phyloP scores from a whole-genome alignment of 1,139 yeast genomes.

The Diutina ranongensis region DNA sequence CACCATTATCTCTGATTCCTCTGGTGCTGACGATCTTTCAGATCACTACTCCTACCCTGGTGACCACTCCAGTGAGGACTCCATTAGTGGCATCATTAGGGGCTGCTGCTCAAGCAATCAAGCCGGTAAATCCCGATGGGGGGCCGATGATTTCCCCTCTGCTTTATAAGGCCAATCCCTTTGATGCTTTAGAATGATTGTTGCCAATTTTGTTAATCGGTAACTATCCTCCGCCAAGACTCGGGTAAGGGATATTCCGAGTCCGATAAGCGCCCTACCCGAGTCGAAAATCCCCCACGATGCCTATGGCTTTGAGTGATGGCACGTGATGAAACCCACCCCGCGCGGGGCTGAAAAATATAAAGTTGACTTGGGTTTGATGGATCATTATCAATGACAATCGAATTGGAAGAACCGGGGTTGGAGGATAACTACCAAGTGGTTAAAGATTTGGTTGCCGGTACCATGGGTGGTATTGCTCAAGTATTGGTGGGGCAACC shows the following conservation, averaged over 20 bases:
- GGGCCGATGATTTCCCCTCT: background rate
- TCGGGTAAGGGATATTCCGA: no score
- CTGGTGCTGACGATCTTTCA: slow-evolving; percentile 15
- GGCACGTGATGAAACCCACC: background rate
- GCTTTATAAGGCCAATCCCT: slow-evolving; percentile 2
- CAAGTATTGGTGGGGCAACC: slow-evolving; percentile 97
- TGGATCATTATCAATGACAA: slow-evolving; percentile 17
- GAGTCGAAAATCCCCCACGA: background rate
- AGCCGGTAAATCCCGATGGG: slow-evolving; percentile 5
- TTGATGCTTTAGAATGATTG: background rate
- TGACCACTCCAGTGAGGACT: slow-evolving; percentile 19
- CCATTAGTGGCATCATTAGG: slow-evolving; percentile 25
- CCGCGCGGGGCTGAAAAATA: slow-evolving; percentile 1
- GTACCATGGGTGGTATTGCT: slow-evolving; percentile 89
- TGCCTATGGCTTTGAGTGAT: no score
- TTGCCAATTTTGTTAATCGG: background rate
- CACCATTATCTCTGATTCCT: slow-evolving; percentile 20
- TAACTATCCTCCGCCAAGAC: no score
- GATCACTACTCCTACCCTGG: slow-evolving; percentile 12
- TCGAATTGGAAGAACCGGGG: slow-evolving; percentile 38
- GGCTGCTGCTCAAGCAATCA: slow-evolving; percentile 10
- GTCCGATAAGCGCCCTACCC: background rate
- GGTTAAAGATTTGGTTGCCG: slow-evolving; percentile 72
- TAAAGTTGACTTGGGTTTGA: background rate
- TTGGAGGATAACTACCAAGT: slow-evolving; percentile 41